Evolutionary conservation across 345 rosid species (phyloP).

Genomic region (Pseudoturritis turrita): DNA sequence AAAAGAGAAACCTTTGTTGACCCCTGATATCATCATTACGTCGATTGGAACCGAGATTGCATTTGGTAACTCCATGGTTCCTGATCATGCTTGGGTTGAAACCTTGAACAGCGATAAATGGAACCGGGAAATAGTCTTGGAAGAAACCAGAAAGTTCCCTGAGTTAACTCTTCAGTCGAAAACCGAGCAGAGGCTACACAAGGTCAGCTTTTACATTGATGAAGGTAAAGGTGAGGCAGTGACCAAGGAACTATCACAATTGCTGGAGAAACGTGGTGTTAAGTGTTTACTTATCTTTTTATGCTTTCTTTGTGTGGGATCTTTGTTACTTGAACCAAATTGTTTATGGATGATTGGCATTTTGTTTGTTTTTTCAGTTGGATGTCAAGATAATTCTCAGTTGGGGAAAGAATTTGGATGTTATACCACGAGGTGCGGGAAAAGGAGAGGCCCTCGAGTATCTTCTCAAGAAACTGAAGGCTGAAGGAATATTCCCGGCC

Average conservation of each 20-base stretch:
- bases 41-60: constrained; percentile 99
- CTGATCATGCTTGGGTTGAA: constrained; percentile 86
- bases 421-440: constrained; percentile 86
- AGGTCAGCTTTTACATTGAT: constrained; percentile 84
- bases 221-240: constrained; percentile 72
- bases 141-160: constrained; percentile 76
- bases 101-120: constrained; percentile 67
- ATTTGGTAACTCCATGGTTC: constrained; percentile 74
- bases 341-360: not conserved
- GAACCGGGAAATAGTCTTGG: constrained; percentile 60
- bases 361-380: constrained; percentile 42
- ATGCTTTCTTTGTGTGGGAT: not conserved
- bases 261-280: constrained; percentile 68
- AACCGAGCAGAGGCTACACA: constrained; percentile 84
- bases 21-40: constrained; percentile 90
- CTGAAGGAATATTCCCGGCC: constrained; percentile 57
- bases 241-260: constrained; percentile 53
- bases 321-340: constrained; percentile 4
- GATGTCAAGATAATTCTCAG: constrained; percentile 86
- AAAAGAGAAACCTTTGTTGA: constrained; percentile 88
- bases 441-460: constrained; percentile 98
- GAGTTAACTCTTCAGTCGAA: constrained; percentile 91
- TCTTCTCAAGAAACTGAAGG: constrained; percentile 64
- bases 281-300: constrained; percentile 30
- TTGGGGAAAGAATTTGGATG: constrained; percentile 89